Percentiles rank a stretch among this genome's conserved stretches.
Evolutionary conservation across 345 rosid species (phyloP).

Genomic region (Hibiscus mutabilis): DNA sequence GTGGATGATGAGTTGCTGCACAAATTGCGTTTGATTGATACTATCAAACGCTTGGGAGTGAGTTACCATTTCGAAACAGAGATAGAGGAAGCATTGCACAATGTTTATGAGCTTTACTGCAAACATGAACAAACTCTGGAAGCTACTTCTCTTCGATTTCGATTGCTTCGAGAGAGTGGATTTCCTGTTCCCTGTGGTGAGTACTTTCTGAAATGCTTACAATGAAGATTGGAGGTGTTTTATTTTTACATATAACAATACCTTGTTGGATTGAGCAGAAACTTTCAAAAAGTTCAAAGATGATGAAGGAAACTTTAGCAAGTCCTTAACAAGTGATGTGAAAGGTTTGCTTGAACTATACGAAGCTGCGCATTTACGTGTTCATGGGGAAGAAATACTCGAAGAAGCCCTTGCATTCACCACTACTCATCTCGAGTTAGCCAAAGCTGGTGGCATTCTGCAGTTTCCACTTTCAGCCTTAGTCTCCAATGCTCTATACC

Average conservation of each 20-base stretch:
- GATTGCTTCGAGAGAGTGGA: neutral
- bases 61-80: neutral
- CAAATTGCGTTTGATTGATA: neutral
- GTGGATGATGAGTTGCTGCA: neutral
- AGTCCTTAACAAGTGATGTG: neutral
- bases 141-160: neutral
- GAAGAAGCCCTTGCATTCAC: conserved; percentile 20
- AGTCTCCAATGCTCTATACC: neutral
- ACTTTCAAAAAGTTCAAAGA: conserved; percentile 23
- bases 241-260: neutral
- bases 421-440: neutral
- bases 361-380: conserved; percentile 19
- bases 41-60: neutral
- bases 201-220: neutral
- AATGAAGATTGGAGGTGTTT: too few species aligned
- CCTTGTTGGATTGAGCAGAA: conserved; percentile 1
- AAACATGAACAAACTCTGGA: neutral
- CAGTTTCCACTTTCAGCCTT: neutral
- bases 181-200: conserved; percentile 16
- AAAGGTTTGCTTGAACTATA: conserved; percentile 21
- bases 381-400: neutral
- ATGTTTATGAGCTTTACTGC: neutral
- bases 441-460: neutral
- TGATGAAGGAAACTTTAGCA: conserved; percentile 16
- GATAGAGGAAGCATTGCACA: neutral